phyloP scores from a whole-genome alignment of 768 basidiomycete species.

The Boletus subcaerulescens region DNA sequence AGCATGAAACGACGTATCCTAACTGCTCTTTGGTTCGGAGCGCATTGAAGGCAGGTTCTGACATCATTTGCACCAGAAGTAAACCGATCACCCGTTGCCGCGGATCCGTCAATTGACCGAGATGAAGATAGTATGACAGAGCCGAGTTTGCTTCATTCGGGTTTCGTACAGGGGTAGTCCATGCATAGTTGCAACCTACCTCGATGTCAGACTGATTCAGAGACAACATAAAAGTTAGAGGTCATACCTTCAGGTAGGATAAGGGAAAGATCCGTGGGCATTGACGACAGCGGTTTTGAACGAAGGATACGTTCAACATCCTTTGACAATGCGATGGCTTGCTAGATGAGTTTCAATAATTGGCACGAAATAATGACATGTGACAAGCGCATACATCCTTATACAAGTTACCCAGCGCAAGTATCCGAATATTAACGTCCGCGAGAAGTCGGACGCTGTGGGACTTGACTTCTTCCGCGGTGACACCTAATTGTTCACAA shows the following conservation, averaged over 20 bases:
- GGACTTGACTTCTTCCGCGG: constrained; percentile 61
- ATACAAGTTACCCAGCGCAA: constrained; percentile 82
- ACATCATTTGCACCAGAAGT: constrained; percentile 78
- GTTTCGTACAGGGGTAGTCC: constrained; percentile 69
- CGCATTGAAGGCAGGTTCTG: constrained; percentile 89
- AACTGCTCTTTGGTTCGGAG: constrained; percentile 94
- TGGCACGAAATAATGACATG: not conserved
- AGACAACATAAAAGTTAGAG: not conserved
- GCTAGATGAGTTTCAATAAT: constrained; percentile 41
- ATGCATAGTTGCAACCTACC: constrained; percentile 68
- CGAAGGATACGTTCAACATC: constrained; percentile 66
- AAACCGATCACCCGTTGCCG: constrained; percentile 61
- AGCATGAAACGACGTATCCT: constrained; percentile 83
- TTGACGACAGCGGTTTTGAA: constrained; percentile 41
- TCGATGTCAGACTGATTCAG: constrained; percentile 9
- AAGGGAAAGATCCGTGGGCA: constrained; percentile 47
- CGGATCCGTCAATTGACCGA: constrained; percentile 66
- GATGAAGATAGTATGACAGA: constrained; percentile 80
- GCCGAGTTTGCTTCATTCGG: constrained; percentile 84
- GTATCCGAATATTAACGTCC: constrained; percentile 62
- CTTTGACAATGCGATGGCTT: constrained; percentile 71
- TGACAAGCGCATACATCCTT: constrained; percentile 58
- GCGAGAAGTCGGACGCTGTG: constrained; percentile 62
- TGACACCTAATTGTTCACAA: constrained; percentile 51
- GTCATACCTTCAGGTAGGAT: constrained; percentile 66